Conservation (phyloP, 2,329 filamentous ascomycete species). For the Orbilia ellipsospora region DNA sequence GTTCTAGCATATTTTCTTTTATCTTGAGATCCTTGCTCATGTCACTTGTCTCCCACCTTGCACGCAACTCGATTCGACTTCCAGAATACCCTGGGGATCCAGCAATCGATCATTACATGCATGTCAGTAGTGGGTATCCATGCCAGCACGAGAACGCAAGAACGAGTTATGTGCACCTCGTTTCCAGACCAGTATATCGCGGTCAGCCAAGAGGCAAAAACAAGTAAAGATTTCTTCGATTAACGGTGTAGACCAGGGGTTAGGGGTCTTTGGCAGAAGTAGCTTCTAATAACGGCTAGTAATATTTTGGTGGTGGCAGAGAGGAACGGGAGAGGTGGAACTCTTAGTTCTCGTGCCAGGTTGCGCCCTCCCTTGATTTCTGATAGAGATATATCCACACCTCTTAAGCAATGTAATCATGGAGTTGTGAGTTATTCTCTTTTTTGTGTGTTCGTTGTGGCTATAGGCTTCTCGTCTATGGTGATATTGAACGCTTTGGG, state of each 20-base stretch:
- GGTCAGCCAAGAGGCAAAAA: slow-evolving; percentile 13
- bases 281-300: slow-evolving; percentile 45
- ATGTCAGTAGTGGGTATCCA: background rate
- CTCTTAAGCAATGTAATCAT: background rate
- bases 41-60: slow-evolving; percentile 7
- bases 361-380: background rate
- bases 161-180: background rate
- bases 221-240: slow-evolving; percentile 18
- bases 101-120: slow-evolving; percentile 24
- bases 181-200: slow-evolving; percentile 27
- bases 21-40: slow-evolving; percentile 7
- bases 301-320: slow-evolving; percentile 11
- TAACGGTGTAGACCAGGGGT: slow-evolving; percentile 21
- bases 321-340: slow-evolving; percentile 4
- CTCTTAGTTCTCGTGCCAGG: background rate
- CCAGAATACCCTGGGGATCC: slow-evolving; percentile 16
- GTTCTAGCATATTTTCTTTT: background rate
- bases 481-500: background rate
- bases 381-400: background rate
- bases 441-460: background rate
- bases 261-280: slow-evolving; percentile 34
- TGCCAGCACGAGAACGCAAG: slow-evolving; percentile 24
- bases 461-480: background rate
- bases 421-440: background rate
- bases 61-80: slow-evolving; percentile 12